Base-by-base conservation (phyloP, 2,329 filamentous ascomycete species). In the Dendrostoma leiphaemia region DNA sequence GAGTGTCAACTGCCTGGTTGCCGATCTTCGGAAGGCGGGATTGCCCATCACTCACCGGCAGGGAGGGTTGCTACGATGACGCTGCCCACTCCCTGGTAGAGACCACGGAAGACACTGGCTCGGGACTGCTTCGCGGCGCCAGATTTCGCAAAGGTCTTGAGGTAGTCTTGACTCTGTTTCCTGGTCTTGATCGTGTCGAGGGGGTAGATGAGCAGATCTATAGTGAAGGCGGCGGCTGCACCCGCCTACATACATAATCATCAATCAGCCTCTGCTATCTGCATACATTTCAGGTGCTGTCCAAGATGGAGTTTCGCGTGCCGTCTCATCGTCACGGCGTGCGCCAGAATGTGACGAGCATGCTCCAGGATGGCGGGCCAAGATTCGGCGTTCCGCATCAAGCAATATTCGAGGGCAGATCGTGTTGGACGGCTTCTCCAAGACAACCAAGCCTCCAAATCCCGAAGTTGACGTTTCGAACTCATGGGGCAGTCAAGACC, bases 131-230 rank as follows among this genome's bases (percentile, higher is more conserved):
- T 82, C 29, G 83, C 70, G 1, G 76, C 75, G 13, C 79, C 78
- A 21, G 81, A 79, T 1, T 81, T 80, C 0, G 77, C 76, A 71
- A 86, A 93, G 1, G 86, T 77, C 47, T 80, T 79, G 34, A 83
- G 74, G 71, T 91, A 94, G 63, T 91, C 82, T 12, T 85, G 86
- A 50, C 87, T 91, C 68, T 96, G 91, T 45, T 90, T 80, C 9
- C 91, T 83, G 7, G 91, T 96, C 68, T 96, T 96, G 64, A 96
- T 77, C 0, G 91, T 97, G 67, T 96, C 92, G 15, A 96, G 77
- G 0, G 91, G 92, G 64, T 94, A 96, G 32, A 96, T 83, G 15
- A 96, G 76, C 46, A 95, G 76, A 69, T 96, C 91, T 53, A 96
- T 88, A 1, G 88, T 87, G 67, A 96, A 91, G 24, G 91, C 92